A percentile compares a stretch with the other conserved stretches of the same genome.
Conservation (phyloP, 2,329 filamentous ascomycete species). For the Pseudocercospora ulei region DNA sequence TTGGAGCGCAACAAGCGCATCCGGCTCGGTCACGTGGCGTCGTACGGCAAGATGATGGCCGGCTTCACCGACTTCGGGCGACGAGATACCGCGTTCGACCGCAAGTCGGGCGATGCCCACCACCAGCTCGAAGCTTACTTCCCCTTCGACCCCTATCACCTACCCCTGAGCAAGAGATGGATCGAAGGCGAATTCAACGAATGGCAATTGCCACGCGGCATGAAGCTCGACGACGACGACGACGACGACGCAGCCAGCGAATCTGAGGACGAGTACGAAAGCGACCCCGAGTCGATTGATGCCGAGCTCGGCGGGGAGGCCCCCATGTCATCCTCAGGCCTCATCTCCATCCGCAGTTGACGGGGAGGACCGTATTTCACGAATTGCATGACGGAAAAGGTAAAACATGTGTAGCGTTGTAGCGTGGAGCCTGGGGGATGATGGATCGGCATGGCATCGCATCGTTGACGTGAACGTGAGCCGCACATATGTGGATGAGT, state of each 20-base stretch:
- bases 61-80: conserved; percentile 40
- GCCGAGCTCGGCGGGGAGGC: conserved; percentile 21
- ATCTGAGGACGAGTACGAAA: conserved; percentile 32
- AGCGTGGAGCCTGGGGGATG: conserved; percentile 15
- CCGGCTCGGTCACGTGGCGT: conserved; percentile 61
- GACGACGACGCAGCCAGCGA: conserved; percentile 42
- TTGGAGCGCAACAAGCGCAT: conserved; percentile 89
- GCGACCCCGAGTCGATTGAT: conserved; percentile 26
- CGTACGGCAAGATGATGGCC: conserved; percentile 40
- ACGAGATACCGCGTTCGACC: conserved; percentile 46
- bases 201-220: conserved; percentile 64
- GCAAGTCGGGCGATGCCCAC: conserved; percentile 60
- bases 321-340: conserved; percentile 13
- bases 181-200: conserved; percentile 72
- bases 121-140: conserved; percentile 91
- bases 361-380: background rate
- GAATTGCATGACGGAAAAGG: conserved; percentile 15
- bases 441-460: too few relatives aligned
- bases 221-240: conserved; percentile 47
- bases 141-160: conserved; percentile 90
- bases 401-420: conserved; percentile 15
- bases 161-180: conserved; percentile 81
- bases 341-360: conserved; percentile 18
- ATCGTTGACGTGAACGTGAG: too few relatives aligned
- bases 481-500: too few relatives aligned